Evolutionary conservation across 2,329 filamentous ascomycete species (phyloP).

Genomic region (Alternaria incomplexa): DNA sequence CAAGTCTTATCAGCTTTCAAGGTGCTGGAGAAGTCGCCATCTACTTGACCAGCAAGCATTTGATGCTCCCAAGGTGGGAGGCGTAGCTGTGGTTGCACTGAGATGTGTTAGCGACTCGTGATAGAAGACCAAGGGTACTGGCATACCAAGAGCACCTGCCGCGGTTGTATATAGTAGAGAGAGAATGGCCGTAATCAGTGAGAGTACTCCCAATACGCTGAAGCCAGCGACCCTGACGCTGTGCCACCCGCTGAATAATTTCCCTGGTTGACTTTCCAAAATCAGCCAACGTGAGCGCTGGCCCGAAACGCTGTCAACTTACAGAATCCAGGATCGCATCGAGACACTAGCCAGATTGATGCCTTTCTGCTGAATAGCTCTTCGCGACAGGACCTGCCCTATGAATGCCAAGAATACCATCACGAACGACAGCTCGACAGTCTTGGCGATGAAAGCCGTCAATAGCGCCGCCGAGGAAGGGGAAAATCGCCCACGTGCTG

Average conservation of each 20-base stretch:
- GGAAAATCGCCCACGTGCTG: constrained; percentile 55
- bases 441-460: constrained; percentile 70
- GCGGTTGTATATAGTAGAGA: constrained; percentile 12
- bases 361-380: constrained; percentile 7
- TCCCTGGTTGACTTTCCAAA: constrained; percentile 60
- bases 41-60: constrained; percentile 3
- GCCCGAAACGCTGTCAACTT: background rate
- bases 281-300: background rate
- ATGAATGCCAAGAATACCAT: constrained; percentile 74
- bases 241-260: constrained; percentile 70
- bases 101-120: background rate
- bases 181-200: constrained; percentile 48
- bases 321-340: constrained; percentile 14
- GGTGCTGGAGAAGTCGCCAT: constrained; percentile 5
- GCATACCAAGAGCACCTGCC: constrained; percentile 9
- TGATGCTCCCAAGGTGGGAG: constrained; percentile 5
- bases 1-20: constrained; percentile 1
- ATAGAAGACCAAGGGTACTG: background rate
- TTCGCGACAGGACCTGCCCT: constrained; percentile 65
- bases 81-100: constrained; percentile 12
- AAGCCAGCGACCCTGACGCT: constrained; percentile 65
- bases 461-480: constrained; percentile 69
- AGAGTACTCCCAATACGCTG: constrained; percentile 66
- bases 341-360: constrained; percentile 6
- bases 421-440: constrained; percentile 75